These are phyloP conservation scores for Quercus gilva DNA, from an alignment of 306 rosid species.

Conservation along the genomic window DNA sequence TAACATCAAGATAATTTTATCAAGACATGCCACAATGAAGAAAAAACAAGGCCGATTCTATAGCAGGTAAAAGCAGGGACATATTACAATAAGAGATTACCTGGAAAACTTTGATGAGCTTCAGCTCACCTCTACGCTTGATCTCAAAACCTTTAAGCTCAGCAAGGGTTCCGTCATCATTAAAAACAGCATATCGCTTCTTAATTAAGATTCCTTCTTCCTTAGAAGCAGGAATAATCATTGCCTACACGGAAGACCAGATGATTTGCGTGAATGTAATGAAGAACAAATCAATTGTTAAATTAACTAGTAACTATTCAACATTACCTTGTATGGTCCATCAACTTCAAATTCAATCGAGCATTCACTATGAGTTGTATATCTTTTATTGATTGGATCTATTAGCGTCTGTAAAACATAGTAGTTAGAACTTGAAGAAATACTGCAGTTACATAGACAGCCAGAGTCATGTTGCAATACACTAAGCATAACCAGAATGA, in stretches of 20 bases:
- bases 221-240: slow-evolving; percentile 98
- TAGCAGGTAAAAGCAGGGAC: neutral
- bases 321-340: slow-evolving; percentile 94
- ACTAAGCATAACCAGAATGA: slow-evolving; percentile 9
- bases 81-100: slow-evolving; percentile 33
- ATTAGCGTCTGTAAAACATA: slow-evolving; percentile 65
- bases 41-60: neutral
- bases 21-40: neutral
- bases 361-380: slow-evolving; percentile 88
- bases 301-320: slow-evolving; percentile 1
- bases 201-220: slow-evolving; percentile 97
- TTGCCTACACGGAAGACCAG: slow-evolving; percentile 58
- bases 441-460: slow-evolving; percentile 10
- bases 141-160: slow-evolving; percentile 99
- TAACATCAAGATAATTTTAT: neutral
- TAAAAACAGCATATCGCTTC: slow-evolving; percentile 97
- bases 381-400: slow-evolving; percentile 62
- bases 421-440: slow-evolving; percentile 28
- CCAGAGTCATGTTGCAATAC: slow-evolving; percentile 12
- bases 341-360: slow-evolving; percentile 99
- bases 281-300: slow-evolving; percentile 13
- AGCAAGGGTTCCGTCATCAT: slow-evolving; percentile 95
- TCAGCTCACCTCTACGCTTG: slow-evolving; percentile 98
- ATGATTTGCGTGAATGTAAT: slow-evolving; percentile 15
- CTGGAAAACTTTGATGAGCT: slow-evolving; percentile 99